phyloP scores from a whole-genome alignment of 768 basidiomycete species.

The Thelephora ganbajun region DNA sequence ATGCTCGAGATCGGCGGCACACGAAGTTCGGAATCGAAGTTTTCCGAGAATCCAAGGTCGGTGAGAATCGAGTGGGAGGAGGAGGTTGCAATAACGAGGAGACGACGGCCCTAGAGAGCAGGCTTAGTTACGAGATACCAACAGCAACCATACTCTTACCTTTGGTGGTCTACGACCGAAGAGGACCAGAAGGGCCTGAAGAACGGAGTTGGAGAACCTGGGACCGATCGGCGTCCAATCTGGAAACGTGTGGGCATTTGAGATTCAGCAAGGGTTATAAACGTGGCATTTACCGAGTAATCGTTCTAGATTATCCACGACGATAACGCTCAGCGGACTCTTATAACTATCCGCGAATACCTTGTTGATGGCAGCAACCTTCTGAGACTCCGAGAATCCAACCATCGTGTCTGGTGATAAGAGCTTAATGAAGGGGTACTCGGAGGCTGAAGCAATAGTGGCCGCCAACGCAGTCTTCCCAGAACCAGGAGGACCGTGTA shows the following conservation, averaged over 20 bases:
- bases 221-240: conserved; percentile 97
- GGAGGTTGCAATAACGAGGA: conserved; percentile 85
- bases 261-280: background rate
- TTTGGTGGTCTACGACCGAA: conserved; percentile 86
- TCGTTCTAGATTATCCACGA: conserved; percentile 90
- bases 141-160: conserved; percentile 26
- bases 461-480: conserved; percentile 95
- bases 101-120: conserved; percentile 60
- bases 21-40: conserved; percentile 77
- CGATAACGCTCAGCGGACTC: conserved; percentile 90
- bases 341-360: conserved; percentile 94
- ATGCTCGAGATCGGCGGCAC: conserved; percentile 74
- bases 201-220: conserved; percentile 88
- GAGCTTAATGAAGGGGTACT: conserved; percentile 96
- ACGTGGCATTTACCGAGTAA: conserved; percentile 52
- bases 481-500: conserved; percentile 81
- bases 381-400: conserved; percentile 85
- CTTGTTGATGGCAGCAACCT: conserved; percentile 83
- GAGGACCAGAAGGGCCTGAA: conserved; percentile 83
- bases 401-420: conserved; percentile 96
- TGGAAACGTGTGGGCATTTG: conserved; percentile 14
- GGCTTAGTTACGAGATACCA: no score
- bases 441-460: conserved; percentile 84
- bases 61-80: conserved; percentile 76
- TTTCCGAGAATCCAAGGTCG: conserved; percentile 80